Conservation (phyloP, 2,329 filamentous ascomycete species). For the Amesomyces nigricolor region DNA sequence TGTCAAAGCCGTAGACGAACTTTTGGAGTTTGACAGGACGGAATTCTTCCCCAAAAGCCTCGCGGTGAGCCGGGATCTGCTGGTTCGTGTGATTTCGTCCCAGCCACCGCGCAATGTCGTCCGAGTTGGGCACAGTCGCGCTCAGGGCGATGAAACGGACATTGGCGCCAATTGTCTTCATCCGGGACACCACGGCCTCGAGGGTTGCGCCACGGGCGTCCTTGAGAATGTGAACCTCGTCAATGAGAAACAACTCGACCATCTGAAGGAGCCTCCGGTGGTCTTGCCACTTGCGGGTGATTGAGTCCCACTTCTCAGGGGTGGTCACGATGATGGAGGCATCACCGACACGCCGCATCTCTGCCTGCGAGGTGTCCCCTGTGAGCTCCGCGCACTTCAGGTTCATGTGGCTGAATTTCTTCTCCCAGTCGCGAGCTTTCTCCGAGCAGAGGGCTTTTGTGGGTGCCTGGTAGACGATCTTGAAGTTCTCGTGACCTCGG, state of each 20-base stretch:
- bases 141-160: constrained; percentile 77
- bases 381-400: constrained; percentile 72
- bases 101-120: constrained; percentile 75
- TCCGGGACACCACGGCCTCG: constrained; percentile 78
- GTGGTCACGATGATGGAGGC: constrained; percentile 82
- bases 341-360: constrained; percentile 63
- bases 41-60: constrained; percentile 73
- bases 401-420: constrained; percentile 63
- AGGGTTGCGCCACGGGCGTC: constrained; percentile 72
- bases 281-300: constrained; percentile 82
- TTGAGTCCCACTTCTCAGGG: constrained; percentile 87
- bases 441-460: constrained; percentile 80
- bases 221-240: constrained; percentile 83
- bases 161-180: constrained; percentile 72
- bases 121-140: constrained; percentile 76
- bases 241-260: constrained; percentile 75
- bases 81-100: constrained; percentile 58
- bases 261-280: constrained; percentile 68
- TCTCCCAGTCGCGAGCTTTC: constrained; percentile 68
- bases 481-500: constrained; percentile 57
- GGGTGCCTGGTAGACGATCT: constrained; percentile 79
- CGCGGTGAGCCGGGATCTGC: constrained; percentile 57
- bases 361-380: constrained; percentile 66
- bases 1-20: constrained; percentile 67
- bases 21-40: constrained; percentile 72